These are phyloP conservation scores for Sarocladium strictum DNA, from an alignment of 2,329 filamentous ascomycete species.

Conservation along the genomic window DNA sequence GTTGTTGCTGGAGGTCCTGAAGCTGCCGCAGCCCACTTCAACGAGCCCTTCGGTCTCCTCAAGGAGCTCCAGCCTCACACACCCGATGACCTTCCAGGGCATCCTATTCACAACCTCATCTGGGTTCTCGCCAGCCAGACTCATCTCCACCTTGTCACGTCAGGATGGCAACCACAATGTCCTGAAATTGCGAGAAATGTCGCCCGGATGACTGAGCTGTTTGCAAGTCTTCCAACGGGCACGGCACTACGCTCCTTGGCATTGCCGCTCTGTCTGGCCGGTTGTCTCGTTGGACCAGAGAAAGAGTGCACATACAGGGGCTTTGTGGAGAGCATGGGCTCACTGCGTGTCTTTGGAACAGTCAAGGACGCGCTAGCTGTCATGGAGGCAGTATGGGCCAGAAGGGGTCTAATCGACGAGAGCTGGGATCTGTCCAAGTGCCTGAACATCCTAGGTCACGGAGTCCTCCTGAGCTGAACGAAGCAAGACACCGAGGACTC, in stretches of 20 bases:
- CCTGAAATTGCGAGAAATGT: slow-evolving; percentile 32
- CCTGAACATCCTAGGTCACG: slow-evolving; percentile 33
- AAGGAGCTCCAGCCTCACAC: slow-evolving; percentile 21
- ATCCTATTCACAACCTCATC: slow-evolving; percentile 20
- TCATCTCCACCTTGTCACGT: slow-evolving; percentile 42
- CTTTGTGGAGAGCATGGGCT: slow-evolving; percentile 34
- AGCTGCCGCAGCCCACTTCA: background rate
- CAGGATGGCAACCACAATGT: slow-evolving; percentile 43
- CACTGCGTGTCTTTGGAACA: slow-evolving; percentile 39
- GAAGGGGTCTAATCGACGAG: slow-evolving; percentile 31
- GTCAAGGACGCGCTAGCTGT: slow-evolving; percentile 35
- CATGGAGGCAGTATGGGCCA: slow-evolving; percentile 41
- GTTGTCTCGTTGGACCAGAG: slow-evolving; percentile 31
- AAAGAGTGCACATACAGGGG: slow-evolving; percentile 36
- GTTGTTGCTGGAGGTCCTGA: background rate
- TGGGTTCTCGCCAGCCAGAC: slow-evolving; percentile 43
- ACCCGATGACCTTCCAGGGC: background rate
- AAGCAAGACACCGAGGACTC: background rate
- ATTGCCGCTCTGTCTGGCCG: slow-evolving; percentile 37
- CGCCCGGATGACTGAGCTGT: slow-evolving; percentile 25
- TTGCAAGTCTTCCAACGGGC: slow-evolving; percentile 24
- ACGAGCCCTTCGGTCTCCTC: slow-evolving; percentile 17
- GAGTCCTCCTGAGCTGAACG: slow-evolving; percentile 24
- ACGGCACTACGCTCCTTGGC: slow-evolving; percentile 29
- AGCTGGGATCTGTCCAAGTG: slow-evolving; percentile 39